Percentiles rank a stretch among this genome's conserved stretches.
phyloP scores from a whole-genome alignment of 106 monocot species.

The Platanthera guangdongensis region DNA sequence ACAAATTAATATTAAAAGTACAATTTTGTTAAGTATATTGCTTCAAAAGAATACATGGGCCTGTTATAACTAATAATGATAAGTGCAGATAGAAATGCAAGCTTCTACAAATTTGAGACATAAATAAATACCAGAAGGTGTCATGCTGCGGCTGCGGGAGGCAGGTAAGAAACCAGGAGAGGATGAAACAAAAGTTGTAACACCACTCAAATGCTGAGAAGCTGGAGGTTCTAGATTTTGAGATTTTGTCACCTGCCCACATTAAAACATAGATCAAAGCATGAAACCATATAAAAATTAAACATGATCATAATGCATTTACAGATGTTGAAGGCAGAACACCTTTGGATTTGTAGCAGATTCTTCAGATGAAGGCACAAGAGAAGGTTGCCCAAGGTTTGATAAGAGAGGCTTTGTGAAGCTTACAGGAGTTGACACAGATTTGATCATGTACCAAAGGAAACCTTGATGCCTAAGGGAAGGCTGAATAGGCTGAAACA shows the following conservation, averaged over 20 bases:
- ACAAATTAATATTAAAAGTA: constrained; percentile 4
- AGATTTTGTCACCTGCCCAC: neutral
- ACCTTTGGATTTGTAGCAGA: constrained; percentile 51
- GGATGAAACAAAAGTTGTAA: constrained; percentile 33
- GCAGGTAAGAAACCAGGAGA: constrained; percentile 51
- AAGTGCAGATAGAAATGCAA: neutral
- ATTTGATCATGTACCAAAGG: constrained; percentile 55
- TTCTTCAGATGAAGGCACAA: constrained; percentile 35
- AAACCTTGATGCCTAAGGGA: constrained; percentile 61
- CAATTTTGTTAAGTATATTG: too few species aligned
- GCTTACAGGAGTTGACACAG: constrained; percentile 16
- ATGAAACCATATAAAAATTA: too few species aligned
- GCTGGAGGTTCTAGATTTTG: constrained; percentile 23
- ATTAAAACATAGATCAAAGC: too few species aligned
- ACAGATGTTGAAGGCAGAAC: neutral
- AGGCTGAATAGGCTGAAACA: constrained; percentile 23
- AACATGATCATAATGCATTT: too few species aligned
- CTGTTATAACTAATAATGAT: neutral
- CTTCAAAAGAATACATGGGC: neutral
- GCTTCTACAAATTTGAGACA: neutral
- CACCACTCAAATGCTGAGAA: constrained; percentile 38
- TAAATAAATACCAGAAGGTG: constrained; percentile 44
- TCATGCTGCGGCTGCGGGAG: constrained; percentile 37
- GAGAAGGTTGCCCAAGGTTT: constrained; percentile 18
- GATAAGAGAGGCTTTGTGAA: constrained; percentile 25